Conservation (phyloP, 306 rosid genomes). For the Sphenostylis stenocarpa region DNA sequence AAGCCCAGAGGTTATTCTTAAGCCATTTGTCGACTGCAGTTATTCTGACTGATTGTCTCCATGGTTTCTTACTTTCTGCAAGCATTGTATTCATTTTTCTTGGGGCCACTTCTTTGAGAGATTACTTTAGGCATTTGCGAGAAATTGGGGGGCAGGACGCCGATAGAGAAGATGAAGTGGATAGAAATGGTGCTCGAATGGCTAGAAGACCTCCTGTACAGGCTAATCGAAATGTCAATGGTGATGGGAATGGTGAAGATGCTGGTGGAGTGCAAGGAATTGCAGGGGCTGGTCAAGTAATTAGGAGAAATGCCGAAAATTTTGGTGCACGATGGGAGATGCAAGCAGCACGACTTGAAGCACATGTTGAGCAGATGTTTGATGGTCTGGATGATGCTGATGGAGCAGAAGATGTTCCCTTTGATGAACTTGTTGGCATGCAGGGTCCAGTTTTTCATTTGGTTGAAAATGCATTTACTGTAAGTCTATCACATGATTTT, state of each 20-base stretch:
- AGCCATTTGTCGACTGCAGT: slow-evolving; percentile 87
- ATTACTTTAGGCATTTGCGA: slow-evolving; percentile 94
- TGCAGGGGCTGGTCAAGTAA: slow-evolving; percentile 91
- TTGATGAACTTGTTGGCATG: slow-evolving; percentile 99
- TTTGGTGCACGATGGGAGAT: slow-evolving; percentile 99
- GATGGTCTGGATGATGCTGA: slow-evolving; percentile 98
- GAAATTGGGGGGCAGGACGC: slow-evolving; percentile 97
- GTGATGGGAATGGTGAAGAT: slow-evolving; percentile 85
- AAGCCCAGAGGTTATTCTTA: slow-evolving; percentile 90
- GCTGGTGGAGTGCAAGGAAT: slow-evolving; percentile 83
- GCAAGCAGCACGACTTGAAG: slow-evolving; percentile 99
- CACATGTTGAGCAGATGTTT: slow-evolving; percentile 98
- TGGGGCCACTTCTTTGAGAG: slow-evolving; percentile 96
- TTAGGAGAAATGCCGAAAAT: slow-evolving; percentile 94
- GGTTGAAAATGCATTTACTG: slow-evolving; percentile 98
- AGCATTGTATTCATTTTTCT: slow-evolving; percentile 97
- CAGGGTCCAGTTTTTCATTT: slow-evolving; percentile 99
- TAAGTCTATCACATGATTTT: slow-evolving; percentile 41
- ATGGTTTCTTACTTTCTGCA: slow-evolving; percentile 97
- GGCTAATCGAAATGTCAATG: slow-evolving; percentile 76
- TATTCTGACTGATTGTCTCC: slow-evolving; percentile 95
- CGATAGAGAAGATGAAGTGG: slow-evolving; percentile 93
- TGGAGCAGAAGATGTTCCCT: slow-evolving; percentile 99
- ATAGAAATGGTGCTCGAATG: slow-evolving; percentile 88
- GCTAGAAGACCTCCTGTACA: slow-evolving; percentile 92